phyloP scores from a whole-genome alignment of 805 yeast species.

The Wickerhamomyces tratensis region DNA sequence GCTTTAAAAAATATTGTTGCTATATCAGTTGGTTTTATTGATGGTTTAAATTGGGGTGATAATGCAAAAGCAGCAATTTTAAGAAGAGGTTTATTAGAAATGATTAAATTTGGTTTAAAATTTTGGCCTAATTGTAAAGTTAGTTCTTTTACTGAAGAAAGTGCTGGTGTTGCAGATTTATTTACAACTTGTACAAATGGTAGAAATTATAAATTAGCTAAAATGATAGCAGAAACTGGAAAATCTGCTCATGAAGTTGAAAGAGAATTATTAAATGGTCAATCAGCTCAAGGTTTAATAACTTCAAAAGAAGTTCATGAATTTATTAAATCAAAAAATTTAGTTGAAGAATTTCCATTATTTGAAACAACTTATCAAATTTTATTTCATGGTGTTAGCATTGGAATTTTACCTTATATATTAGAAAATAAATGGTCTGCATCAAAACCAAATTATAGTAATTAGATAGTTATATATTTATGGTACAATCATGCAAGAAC shows the following conservation, averaged over 20 bases:
- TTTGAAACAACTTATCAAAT: constrained; percentile 42
- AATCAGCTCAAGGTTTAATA: constrained; percentile 87
- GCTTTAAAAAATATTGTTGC: constrained; percentile 95
- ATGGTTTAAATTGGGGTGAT: constrained; percentile 97
- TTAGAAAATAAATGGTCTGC: constrained; percentile 30
- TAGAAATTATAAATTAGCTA: constrained; percentile 84
- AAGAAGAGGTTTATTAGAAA: constrained; percentile 88
- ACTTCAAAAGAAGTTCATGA: constrained; percentile 87
- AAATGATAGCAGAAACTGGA: constrained; percentile 67
- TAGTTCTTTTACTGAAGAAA: constrained; percentile 82
- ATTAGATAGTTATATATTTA: neutral
- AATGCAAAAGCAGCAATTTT: constrained; percentile 94
- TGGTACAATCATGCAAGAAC: too few species aligned
- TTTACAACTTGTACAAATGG: constrained; percentile 97
- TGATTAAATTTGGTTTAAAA: constrained; percentile 68
- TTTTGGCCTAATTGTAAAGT: constrained; percentile 66
- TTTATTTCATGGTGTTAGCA: constrained; percentile 47
- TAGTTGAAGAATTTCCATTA: constrained; percentile 44
- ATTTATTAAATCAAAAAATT: constrained; percentile 26
- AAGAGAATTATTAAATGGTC: constrained; percentile 78
- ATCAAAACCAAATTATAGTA: constrained; percentile 9
- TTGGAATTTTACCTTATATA: constrained; percentile 48
- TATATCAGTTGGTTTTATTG: constrained; percentile 90
- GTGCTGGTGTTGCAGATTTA: constrained; percentile 94
- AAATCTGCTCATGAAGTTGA: constrained; percentile 73